Conservation (phyloP, 208 protist genomes). For the Kentomonas sorsogonicus region DNA sequence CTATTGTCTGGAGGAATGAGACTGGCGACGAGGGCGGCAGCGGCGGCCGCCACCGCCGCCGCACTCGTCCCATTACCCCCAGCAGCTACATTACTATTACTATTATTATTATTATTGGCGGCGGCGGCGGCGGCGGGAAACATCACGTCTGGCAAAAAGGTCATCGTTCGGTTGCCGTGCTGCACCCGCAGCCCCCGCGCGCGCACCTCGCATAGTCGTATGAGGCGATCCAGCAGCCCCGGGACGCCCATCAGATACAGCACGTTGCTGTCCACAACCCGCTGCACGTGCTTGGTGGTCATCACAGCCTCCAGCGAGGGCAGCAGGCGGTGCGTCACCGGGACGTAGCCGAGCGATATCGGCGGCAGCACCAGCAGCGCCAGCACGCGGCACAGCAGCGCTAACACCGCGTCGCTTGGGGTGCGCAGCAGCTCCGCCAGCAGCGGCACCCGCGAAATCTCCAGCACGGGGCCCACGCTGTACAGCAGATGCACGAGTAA, state of each 20-base stretch:
- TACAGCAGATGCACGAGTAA: slow-evolving; percentile 72
- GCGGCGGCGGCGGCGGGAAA: too few relatives aligned
- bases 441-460: slow-evolving; percentile 54
- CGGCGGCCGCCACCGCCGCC: too few relatives aligned
- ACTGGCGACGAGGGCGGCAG: too few relatives aligned
- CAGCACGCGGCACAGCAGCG: slow-evolving; percentile 56
- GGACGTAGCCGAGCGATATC: slow-evolving; percentile 34
- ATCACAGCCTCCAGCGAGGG: slow-evolving; percentile 49
- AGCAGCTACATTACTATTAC: too few relatives aligned
- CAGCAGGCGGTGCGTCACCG: slow-evolving; percentile 31
- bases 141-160: slow-evolving; percentile 4
- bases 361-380: slow-evolving; percentile 63
- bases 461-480: slow-evolving; percentile 65
- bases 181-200: slow-evolving; percentile 27
- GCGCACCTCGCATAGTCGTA: slow-evolving; percentile 60
- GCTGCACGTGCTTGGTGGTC: slow-evolving; percentile 58
- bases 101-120: too few relatives aligned
- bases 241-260: slow-evolving; percentile 66
- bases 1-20: too few relatives aligned
- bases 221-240: slow-evolving; percentile 42
- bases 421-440: slow-evolving; percentile 48
- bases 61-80: too few relatives aligned
- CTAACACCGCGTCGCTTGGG: slow-evolving; percentile 28
- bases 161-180: slow-evolving; percentile 26
- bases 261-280: slow-evolving; percentile 79